These are phyloP conservation scores for Fusarium falciforme DNA, from an alignment of 2,329 filamentous ascomycete genomes.

Conservation along the genomic window DNA sequence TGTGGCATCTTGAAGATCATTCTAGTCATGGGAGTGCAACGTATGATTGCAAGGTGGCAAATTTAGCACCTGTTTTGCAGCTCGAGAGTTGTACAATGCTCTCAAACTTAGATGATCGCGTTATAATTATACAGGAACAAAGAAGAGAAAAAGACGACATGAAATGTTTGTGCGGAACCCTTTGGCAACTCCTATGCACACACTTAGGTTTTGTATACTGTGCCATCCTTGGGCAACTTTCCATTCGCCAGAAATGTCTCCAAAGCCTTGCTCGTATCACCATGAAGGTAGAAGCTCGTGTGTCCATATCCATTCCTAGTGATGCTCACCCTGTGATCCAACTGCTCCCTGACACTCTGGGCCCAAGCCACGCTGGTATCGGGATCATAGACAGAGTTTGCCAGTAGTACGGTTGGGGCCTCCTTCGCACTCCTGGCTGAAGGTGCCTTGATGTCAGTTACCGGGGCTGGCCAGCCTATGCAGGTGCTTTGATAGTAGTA, in stretches of 20 bases:
- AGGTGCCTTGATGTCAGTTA: conserved; percentile 27
- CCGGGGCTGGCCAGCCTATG: conserved; percentile 35
- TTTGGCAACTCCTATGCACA: neutral
- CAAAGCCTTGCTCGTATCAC: conserved; percentile 38
- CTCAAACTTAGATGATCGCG: neutral
- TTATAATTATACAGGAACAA: neutral
- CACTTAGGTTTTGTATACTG: conserved; percentile 28
- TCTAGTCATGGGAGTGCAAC: too few relatives aligned
- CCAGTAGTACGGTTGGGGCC: conserved; percentile 32
- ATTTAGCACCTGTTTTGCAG: neutral
- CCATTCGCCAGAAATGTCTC: conserved; percentile 34
- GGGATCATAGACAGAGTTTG: conserved; percentile 34
- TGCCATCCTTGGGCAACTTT: conserved; percentile 35
- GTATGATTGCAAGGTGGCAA: neutral
- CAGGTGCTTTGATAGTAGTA: conserved; percentile 33
- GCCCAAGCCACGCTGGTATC: conserved; percentile 35
- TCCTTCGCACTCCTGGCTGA: neutral
- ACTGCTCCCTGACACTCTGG: conserved; percentile 32
- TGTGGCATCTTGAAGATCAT: too few relatives aligned
- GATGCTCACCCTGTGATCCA: conserved; percentile 36
- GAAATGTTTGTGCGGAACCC: neutral
- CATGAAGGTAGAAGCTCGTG: conserved; percentile 31
- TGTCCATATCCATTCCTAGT: conserved; percentile 40
- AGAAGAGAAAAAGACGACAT: neutral
- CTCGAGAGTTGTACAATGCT: neutral